Percentiles rank a stretch among this genome's conserved stretches.
Conservation (phyloP, 1,139 yeast genomes). For the Groenewaldozyma sp. region DNA sequence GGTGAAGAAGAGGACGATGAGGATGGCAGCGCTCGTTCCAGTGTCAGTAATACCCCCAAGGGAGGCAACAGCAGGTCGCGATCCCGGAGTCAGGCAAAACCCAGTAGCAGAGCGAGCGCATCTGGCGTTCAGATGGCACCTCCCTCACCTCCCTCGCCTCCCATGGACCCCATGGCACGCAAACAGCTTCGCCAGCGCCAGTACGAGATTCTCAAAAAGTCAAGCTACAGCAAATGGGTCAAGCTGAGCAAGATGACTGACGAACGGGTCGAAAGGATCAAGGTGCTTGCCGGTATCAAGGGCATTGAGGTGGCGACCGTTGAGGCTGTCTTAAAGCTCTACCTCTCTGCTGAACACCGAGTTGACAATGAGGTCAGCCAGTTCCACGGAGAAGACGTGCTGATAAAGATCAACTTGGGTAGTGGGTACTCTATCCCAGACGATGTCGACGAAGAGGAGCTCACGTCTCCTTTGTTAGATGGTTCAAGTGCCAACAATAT, state of each 20-base stretch:
- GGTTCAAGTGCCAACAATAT: constrained; percentile 8
- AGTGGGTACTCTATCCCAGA: constrained; percentile 17
- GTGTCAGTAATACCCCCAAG: no score
- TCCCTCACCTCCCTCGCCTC: constrained; percentile 1
- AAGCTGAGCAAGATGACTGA: constrained; percentile 25
- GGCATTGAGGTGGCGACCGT: constrained; percentile 26
- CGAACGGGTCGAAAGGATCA: constrained; percentile 21
- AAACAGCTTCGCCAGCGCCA: constrained; percentile 7
- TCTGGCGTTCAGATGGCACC: no score
- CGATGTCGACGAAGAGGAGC: constrained; percentile 12
- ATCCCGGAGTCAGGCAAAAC: no score
- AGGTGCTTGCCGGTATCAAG: constrained; percentile 23
- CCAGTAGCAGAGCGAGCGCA: no score
- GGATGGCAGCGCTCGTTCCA: no score
- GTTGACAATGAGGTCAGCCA: constrained; percentile 21
- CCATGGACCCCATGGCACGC: constrained; percentile 1
- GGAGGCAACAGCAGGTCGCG: no score
- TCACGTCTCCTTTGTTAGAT: no score
- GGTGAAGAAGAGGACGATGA: no score
- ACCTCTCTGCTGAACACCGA: constrained; percentile 15
- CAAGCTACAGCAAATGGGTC: constrained; percentile 23
- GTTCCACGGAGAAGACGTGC: constrained; percentile 23
- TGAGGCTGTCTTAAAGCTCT: constrained; percentile 24
- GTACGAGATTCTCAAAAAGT: constrained; percentile 12
- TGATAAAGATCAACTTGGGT: constrained; percentile 24